Evolutionary conservation across 169 alveolate species (phyloP), one percentile per base, ranked within the genome.

Genomic region (Theileria annulata): DNA sequence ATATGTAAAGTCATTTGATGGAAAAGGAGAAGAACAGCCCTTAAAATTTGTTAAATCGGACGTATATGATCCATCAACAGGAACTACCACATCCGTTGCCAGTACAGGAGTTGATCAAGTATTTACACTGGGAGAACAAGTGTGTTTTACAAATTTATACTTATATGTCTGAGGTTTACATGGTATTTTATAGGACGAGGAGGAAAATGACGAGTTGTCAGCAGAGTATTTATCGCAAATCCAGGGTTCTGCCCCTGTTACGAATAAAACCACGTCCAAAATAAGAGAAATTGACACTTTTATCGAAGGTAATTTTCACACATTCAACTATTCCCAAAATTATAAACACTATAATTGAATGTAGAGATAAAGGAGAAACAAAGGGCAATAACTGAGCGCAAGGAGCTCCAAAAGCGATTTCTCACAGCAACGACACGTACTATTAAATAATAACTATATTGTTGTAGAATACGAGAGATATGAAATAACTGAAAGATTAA

Each of bases 341-440:
- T 42, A 8, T 42, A 0, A 0, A 37, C 35, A 15, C n/a, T 28
- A 64, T 15, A 15, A 21, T 21, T 48, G 31, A 56, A 2, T 23
- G 59, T 27, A 81, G 88, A 81, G 72, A 56, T 81, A 23, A 81
- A 81, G 75, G 88, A 81, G 42, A 81, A 81, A 58, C 88, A 81
- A 30, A 80, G 77, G 23, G 58, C 72, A 0, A 60, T 70, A 64
- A 77, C 67, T 15, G 85, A n/a, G 17, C 49, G 74, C 4, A 81
- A 64, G 68, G 88, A 67, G 27, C 51, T 64, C 30, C 72, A 74
- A 35, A 49, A 48, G 8, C 8, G 51, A 49, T 19, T 31, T 19
- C 54, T 70, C 27, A 4, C 72, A 31, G 77, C 73, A 1, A 64
- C 73, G 5, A 5, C 73, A 64, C 27, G 56, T 42, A 42, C 56